These are phyloP conservation scores for Beauveria sp. DNA, from an alignment of 2,329 filamentous ascomycete genomes.

Conservation along the genomic window DNA sequence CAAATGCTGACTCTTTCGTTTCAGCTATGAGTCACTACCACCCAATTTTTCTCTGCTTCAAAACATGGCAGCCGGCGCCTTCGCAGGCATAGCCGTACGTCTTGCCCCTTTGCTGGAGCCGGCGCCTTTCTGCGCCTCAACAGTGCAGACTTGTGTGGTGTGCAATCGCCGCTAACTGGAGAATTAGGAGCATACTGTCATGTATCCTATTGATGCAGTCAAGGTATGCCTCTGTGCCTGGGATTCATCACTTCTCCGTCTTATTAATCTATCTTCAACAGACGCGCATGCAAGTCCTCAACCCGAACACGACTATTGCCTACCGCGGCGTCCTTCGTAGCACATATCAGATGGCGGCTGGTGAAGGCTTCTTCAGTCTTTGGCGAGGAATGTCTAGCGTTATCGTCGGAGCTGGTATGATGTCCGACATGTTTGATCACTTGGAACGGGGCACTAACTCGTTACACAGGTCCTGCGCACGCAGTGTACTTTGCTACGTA, in stretches of 20 bases:
- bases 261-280: constrained; percentile 32
- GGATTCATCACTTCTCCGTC: neutral
- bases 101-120: neutral
- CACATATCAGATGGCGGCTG: constrained; percentile 82
- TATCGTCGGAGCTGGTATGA: constrained; percentile 82
- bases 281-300: constrained; percentile 97
- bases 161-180: neutral
- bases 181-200: constrained; percentile 85
- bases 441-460: constrained; percentile 15
- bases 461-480: constrained; percentile 74
- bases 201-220: constrained; percentile 97
- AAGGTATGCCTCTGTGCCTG: constrained; percentile 55
- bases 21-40: constrained; percentile 85
- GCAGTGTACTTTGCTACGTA: constrained; percentile 98
- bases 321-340: constrained; percentile 90
- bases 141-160: neutral
- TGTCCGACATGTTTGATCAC: neutral
- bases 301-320: constrained; percentile 69
- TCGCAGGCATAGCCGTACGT: constrained; percentile 88
- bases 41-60: constrained; percentile 89
- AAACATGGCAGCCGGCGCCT: constrained; percentile 94
- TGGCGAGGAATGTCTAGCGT: constrained; percentile 98
- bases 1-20: constrained; percentile 2
- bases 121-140: neutral
- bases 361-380: constrained; percentile 82